These are phyloP conservation scores for Durotheca rogersii DNA, from an alignment of 495 filamentous ascomycete genomes.

Conservation along the genomic window DNA sequence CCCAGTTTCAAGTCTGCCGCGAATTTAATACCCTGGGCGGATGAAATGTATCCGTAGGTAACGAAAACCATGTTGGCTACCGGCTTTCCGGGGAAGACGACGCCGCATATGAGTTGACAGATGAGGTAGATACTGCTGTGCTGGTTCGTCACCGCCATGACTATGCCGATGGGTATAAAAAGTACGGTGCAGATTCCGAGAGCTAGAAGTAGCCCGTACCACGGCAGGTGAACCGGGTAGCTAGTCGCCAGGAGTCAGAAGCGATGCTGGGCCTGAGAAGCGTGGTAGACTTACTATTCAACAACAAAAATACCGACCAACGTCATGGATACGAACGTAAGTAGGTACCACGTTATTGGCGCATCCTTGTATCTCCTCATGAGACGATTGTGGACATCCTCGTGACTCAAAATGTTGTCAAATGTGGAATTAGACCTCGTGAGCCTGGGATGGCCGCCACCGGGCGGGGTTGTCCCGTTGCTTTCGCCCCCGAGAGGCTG, in stretches of 20 bases:
- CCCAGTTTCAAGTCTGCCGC: slow-evolving; percentile 84
- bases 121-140: slow-evolving; percentile 79
- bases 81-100: slow-evolving; percentile 74
- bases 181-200: slow-evolving; percentile 69
- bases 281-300: slow-evolving; percentile 59
- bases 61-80: slow-evolving; percentile 90
- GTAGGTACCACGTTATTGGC: slow-evolving; percentile 74
- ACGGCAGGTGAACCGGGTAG: slow-evolving; percentile 72
- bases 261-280: not conserved
- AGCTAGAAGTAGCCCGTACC: slow-evolving; percentile 76
- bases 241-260: slow-evolving; percentile 37
- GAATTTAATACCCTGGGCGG: slow-evolving; percentile 83
- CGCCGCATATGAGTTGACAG: slow-evolving; percentile 79
- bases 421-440: slow-evolving; percentile 43
- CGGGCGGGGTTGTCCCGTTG: slow-evolving; percentile 16
- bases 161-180: slow-evolving; percentile 78
- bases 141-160: slow-evolving; percentile 84
- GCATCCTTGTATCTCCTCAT: slow-evolving; percentile 76
- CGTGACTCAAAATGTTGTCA: slow-evolving; percentile 61
- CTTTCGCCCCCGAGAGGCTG: slow-evolving; percentile 40
- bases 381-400: slow-evolving; percentile 77
- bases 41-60: slow-evolving; percentile 80
- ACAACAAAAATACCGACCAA: slow-evolving; percentile 81
- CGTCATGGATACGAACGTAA: slow-evolving; percentile 66
- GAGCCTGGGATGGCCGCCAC: slow-evolving; percentile 10